Evolutionary conservation across 2,329 filamentous ascomycete genomes (phyloP), one percentile per base, ranked within the genome.

Genomic region (Torrubiellomyces zombiae): DNA sequence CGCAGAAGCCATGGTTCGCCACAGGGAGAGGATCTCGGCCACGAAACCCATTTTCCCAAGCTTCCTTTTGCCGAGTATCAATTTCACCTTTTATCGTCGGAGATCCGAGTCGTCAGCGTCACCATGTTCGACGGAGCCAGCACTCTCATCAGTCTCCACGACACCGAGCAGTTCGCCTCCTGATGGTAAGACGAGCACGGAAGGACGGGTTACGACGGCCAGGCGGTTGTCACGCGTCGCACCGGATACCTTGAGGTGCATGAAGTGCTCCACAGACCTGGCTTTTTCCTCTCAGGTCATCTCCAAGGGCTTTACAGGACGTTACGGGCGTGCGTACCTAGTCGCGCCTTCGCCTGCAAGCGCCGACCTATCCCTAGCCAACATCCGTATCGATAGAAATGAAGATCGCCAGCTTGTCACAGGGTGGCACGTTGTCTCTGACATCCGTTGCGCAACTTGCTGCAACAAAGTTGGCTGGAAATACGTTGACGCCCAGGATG

Each of bases 21-120:
- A 98, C 58, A 98, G 98, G 89, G 79, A 94, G 49, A 45, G 47
- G 32, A 55, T 55, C 34, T 44, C 53, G 32, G 51, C 51, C 21
- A 55, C 52, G 12, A 47, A 44, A 28, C 58, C 55, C 14, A 45
- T 50, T 15, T 67, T 68, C 36, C 54, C 63, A 8, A 51, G 41
- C 32, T 70, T 60, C 38, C 48, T 70, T 14, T 51, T 69, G 13
- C 61, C 63, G 8, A 60, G 50, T 39, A 47, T 68, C 34, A 50
- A 46, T 22, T 50, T 64, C 21, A 51, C 58, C n/a, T 56, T 64
- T 33, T 50, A 50, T 20, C 53, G 54, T 25, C 54, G 55, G 29
- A 48, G 48, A 20, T 47, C 50, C 7, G 39, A 47, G 9, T 45
- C 44, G n/a, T 39, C 33, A 28, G 33, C 43, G 4, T 43, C 47